phyloP scores from a whole-genome alignment of 1,139 yeast genomes.

The Candida smagusa region DNA sequence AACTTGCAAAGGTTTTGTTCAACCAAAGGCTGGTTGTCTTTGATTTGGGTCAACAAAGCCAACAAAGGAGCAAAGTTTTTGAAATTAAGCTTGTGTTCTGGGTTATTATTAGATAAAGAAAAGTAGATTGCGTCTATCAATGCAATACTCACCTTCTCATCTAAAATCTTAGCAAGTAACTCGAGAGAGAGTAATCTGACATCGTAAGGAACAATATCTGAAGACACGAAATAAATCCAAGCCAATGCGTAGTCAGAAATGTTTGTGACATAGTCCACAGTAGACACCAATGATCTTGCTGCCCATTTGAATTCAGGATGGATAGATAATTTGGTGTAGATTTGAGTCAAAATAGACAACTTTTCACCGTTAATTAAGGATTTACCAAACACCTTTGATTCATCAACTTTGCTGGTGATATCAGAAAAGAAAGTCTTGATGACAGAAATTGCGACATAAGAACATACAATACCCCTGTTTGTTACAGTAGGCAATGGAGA shows the following conservation, averaged over 20 bases:
- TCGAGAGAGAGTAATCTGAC: constrained; percentile 30
- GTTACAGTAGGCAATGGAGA: constrained; percentile 51
- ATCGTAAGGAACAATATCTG: constrained; percentile 32
- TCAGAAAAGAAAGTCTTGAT: constrained; percentile 7
- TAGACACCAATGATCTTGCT: constrained; percentile 36
- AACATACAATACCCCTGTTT: constrained; percentile 47
- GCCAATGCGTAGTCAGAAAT: constrained; percentile 26
- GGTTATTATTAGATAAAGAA: constrained; percentile 14
- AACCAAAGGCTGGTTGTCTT: constrained; percentile 16
- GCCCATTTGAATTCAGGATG: constrained; percentile 52
- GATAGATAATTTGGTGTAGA: constrained; percentile 46
- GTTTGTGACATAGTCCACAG: constrained; percentile 10
- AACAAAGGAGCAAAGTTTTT: constrained; percentile 40
- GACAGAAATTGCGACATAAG: constrained; percentile 39
- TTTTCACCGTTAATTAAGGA: constrained; percentile 36
- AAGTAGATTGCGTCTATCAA: constrained; percentile 17
- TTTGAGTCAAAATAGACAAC: constrained; percentile 44
- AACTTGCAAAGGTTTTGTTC: constrained; percentile 37
- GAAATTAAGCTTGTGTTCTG: constrained; percentile 15
- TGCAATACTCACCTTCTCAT: constrained; percentile 11
- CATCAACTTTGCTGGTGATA: constrained; percentile 11
- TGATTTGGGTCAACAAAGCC: constrained; percentile 40
- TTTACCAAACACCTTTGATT: constrained; percentile 15
- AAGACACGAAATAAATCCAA: constrained; percentile 42
- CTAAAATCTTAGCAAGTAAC: constrained; percentile 23